These are phyloP conservation scores for Harrya chromipes DNA, from an alignment of 768 basidiomycete species.

Conservation along the genomic window DNA sequence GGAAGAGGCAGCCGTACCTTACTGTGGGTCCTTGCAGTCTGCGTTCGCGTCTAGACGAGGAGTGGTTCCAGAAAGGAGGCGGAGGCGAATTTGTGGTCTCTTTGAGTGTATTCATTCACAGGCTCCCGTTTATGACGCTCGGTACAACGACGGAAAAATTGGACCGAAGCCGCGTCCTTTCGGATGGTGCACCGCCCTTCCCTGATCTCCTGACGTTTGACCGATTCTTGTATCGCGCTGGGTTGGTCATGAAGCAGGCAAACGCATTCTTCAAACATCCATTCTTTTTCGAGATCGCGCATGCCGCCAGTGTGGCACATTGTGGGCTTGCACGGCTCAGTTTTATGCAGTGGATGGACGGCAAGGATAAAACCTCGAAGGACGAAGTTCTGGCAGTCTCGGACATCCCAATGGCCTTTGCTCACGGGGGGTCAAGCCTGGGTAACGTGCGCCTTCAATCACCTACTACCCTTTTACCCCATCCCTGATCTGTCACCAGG, in stretches of 20 bases:
- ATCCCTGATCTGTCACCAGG: conserved; percentile 7
- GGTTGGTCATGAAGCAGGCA: conserved; percentile 36
- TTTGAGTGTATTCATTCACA: conserved; percentile 42
- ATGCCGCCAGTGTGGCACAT: neutral
- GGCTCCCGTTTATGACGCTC: conserved; percentile 48
- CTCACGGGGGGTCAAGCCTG: conserved; percentile 16
- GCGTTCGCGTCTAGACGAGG: conserved; percentile 45
- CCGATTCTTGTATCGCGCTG: conserved; percentile 46
- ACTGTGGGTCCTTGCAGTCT: conserved; percentile 49
- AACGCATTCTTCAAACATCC: conserved; percentile 38
- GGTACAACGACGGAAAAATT: conserved; percentile 6
- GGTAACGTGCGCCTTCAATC: conserved; percentile 27
- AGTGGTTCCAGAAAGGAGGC: conserved; percentile 48
- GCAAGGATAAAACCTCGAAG: no score
- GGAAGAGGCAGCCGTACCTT: conserved; percentile 47
- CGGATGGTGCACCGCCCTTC: conserved; percentile 36
- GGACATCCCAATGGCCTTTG: conserved; percentile 10
- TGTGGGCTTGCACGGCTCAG: no score
- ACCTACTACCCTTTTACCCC: no score
- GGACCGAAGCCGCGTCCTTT: neutral
- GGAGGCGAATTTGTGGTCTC: conserved; percentile 39
- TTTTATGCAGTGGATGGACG: no score
- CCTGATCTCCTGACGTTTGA: conserved; percentile 38
- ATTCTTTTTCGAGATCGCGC: conserved; percentile 42
- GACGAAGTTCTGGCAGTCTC: neutral